Conservation (phyloP, 805 yeast genomes). For the Pichia sporocuriosa region DNA sequence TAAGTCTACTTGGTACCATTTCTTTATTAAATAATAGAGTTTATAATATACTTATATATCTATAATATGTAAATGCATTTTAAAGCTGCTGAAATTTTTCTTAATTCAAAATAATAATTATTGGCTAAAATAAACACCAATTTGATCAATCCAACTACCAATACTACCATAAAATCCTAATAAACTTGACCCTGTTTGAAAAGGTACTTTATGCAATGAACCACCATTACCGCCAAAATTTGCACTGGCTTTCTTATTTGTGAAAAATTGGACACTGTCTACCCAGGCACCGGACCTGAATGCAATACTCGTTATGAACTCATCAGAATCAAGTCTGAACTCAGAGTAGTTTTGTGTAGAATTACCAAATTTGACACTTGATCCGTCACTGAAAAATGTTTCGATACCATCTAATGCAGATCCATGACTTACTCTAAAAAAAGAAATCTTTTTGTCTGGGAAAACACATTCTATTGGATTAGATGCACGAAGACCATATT, state of each 20-base stretch:
- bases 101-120: background rate
- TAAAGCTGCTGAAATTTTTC: too few species aligned
- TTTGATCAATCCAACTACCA: slow-evolving; percentile 65
- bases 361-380: slow-evolving; percentile 41
- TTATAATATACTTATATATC: too few species aligned
- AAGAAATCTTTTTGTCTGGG: slow-evolving; percentile 28
- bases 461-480: slow-evolving; percentile 12
- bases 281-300: slow-evolving; percentile 82
- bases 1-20: background rate
- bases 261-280: slow-evolving; percentile 74
- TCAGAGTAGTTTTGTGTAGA: slow-evolving; percentile 47
- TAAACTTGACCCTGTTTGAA: slow-evolving; percentile 57
- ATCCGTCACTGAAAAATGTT: slow-evolving; percentile 34
- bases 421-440: slow-evolving; percentile 66
- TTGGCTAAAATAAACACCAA: slow-evolving; percentile 58
- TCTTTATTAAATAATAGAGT: too few species aligned
- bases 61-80: too few species aligned
- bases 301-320: slow-evolving; percentile 50
- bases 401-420: slow-evolving; percentile 77
- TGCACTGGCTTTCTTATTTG: slow-evolving; percentile 50
- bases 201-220: slow-evolving; percentile 45
- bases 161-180: slow-evolving; percentile 69
- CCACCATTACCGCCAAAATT: slow-evolving; percentile 69
- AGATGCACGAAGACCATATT: slow-evolving; percentile 22
- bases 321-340: slow-evolving; percentile 49